phyloP scores from a whole-genome alignment of 352 stramenopile species.

The Pythium coloratum region DNA sequence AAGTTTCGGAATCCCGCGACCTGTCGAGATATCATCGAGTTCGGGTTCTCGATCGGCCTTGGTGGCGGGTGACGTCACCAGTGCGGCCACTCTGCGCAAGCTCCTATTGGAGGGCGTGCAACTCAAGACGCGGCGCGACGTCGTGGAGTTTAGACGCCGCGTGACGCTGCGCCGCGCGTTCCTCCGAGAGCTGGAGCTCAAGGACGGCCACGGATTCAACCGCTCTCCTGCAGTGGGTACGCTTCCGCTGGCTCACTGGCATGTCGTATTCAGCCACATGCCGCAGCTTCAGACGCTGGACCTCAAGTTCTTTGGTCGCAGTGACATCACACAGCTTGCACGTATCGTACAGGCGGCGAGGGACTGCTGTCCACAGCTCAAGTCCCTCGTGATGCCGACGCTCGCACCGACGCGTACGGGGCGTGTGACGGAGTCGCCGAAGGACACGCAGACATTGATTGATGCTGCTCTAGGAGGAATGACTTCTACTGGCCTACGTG shows the following conservation, averaged over 20 bases:
- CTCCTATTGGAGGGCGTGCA: constrained; percentile 3
- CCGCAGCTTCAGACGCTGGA: constrained; percentile 8
- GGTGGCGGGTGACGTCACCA: constrained; percentile 3
- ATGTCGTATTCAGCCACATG: constrained; percentile 7
- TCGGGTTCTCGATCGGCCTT: too few relatives aligned
- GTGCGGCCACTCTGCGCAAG: not conserved
- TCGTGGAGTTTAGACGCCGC: constrained; percentile 6
- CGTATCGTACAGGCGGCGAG: constrained; percentile 5
- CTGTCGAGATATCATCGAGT: constrained; percentile 17
- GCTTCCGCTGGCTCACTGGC: constrained; percentile 8
- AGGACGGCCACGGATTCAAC: constrained; percentile 3
- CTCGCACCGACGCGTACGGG: constrained; percentile 4
- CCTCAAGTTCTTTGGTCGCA: constrained; percentile 1
- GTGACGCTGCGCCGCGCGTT: constrained; percentile 10
- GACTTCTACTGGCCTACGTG: not conserved
- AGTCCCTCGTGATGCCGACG: constrained; percentile 8
- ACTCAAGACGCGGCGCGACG: not conserved
- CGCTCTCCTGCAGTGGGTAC: not conserved
- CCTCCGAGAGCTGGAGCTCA: constrained; percentile 13
- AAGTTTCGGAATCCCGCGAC: not conserved
- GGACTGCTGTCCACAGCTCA: constrained; percentile 5
- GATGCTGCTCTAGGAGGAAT: not conserved
- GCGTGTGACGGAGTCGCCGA: not conserved
- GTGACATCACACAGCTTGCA: not conserved
- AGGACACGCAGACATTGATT: constrained; percentile 10